Base-by-base conservation (phyloP, 768 basidiomycete genomes). In the Pleurotus sapidus region DNA sequence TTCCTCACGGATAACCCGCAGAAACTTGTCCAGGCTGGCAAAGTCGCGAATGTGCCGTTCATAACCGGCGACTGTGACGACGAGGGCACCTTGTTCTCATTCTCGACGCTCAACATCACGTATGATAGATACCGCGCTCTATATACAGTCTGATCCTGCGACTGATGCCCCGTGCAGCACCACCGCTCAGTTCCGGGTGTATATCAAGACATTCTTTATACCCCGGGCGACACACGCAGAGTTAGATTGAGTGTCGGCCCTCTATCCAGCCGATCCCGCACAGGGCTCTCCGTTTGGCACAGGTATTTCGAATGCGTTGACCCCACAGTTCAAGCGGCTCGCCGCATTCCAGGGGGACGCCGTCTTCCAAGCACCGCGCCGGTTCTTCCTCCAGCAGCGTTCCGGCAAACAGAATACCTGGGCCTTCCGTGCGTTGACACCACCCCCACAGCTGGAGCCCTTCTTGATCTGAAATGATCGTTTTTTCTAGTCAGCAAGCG, bases 231-330 rank as follows among this genome's bases (percentile, higher is more conserved):
- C 73, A 0, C 63, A 65, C 18, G 56, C 59, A 4, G 65, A 74
- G 48, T 18, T 77, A 3, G 60, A 68, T n/a, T 55, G 62, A 9
- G 43, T 81, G 17, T 55, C 68, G 7, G 24, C 60, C 7, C 59
- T 69, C 15, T 82, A 81, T 57, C 75, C 82, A 0, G 54, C 64
- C 0, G 73, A 79, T 48, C 63, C 72, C 1, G 65, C 69, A 0
- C 63, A 74, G 51, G 84, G 84, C n/a, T 84, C 82, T 0, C 84
- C 84, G 0, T 86, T 77, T 60, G 72, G 72, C 56, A 85, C 84
- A 0, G 74, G 77, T 0, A 23, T 63, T 38, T 57, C 72, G n/a
- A 81, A 84, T 57, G 71, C 72, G 0, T 57, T 79, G 4, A 74
- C 76, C 2, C 76, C 79, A 0, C 74, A 84, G 57, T 83, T 72